Conservation (phyloP, 2,329 filamentous ascomycete species). For the Botryosphaeria dothidea region DNA sequence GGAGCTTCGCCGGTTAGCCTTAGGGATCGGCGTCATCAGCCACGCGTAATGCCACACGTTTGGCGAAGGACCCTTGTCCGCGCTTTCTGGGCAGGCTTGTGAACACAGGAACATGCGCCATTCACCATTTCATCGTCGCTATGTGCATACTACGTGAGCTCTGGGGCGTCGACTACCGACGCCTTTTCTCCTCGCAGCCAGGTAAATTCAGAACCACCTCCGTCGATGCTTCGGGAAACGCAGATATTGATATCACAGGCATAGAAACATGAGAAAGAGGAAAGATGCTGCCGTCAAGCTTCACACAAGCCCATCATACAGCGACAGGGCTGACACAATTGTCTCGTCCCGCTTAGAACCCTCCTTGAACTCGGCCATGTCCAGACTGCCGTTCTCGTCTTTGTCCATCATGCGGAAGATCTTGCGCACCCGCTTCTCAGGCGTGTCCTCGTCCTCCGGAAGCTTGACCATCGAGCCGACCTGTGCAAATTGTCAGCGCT, state of each 20-base stretch:
- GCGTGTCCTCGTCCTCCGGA: constrained; percentile 97
- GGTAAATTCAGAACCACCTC: constrained; percentile 22
- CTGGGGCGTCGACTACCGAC: not conserved
- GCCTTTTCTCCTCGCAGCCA: constrained; percentile 7
- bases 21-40: constrained; percentile 17
- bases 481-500: constrained; percentile 49
- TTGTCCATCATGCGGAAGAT: constrained; percentile 99
- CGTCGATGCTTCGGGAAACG: constrained; percentile 34
- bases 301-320: constrained; percentile 94
- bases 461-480: constrained; percentile 99
- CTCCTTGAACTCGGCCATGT: constrained; percentile 99
- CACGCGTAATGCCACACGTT: constrained; percentile 11
- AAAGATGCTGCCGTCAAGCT: constrained; percentile 22
- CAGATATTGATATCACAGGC: constrained; percentile 42
- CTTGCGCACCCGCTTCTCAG: constrained; percentile 96
- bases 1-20: constrained; percentile 17
- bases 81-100: not conserved
- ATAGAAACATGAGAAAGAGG: constrained; percentile 31
- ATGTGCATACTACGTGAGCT: constrained; percentile 12
- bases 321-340: constrained; percentile 92
- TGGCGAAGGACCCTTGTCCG: not conserved
- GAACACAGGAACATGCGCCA: constrained; percentile 3
- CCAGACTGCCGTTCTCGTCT: constrained; percentile 95
- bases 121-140: constrained; percentile 17
- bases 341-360: constrained; percentile 98